These are phyloP conservation scores for Huiozyma naganishii DNA, from an alignment of 805 yeast genomes.

Conservation along the genomic window DNA sequence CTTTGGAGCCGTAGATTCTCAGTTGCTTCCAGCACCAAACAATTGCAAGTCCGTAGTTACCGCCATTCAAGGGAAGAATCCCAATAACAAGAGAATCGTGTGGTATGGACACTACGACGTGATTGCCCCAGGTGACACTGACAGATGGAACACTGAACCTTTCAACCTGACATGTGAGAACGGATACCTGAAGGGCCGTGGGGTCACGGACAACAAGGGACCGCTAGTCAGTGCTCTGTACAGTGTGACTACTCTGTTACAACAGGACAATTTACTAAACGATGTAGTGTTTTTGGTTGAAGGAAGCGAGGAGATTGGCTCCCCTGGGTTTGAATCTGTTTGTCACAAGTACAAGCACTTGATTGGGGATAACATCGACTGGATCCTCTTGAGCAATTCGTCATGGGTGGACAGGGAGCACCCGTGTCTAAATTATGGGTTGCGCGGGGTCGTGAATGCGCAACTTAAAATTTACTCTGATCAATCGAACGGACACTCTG, in stretches of 20 bases:
- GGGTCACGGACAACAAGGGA: conserved; percentile 91
- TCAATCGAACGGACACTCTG: conserved; percentile 85
- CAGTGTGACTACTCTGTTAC: conserved; percentile 66
- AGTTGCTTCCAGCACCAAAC: conserved; percentile 58
- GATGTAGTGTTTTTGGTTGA: conserved; percentile 81
- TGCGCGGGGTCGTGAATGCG: conserved; percentile 83
- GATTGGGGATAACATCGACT: conserved; percentile 61
- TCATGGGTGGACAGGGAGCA: conserved; percentile 85
- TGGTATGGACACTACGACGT: conserved; percentile 98
- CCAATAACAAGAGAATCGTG: conserved; percentile 38
- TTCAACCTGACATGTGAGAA: conserved; percentile 63
- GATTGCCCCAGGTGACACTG: conserved; percentile 57
- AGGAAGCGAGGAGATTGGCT: conserved; percentile 94
- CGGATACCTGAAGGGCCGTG: conserved; percentile 85
- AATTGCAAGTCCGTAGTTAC: conserved; percentile 67
- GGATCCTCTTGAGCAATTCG: conserved; percentile 83
- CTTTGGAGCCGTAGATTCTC: conserved; percentile 60
- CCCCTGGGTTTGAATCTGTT: conserved; percentile 69
- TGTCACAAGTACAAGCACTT: conserved; percentile 39
- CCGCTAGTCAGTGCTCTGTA: conserved; percentile 80
- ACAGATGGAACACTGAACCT: conserved; percentile 71
- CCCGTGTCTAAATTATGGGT: conserved; percentile 90
- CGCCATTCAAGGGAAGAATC: conserved; percentile 48
- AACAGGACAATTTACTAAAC: conserved; percentile 40
- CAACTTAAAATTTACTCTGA: conserved; percentile 61